Evolutionary conservation across 2,329 filamentous ascomycete genomes (phyloP).

Genomic region (Blastomyces emzantsi): DNA sequence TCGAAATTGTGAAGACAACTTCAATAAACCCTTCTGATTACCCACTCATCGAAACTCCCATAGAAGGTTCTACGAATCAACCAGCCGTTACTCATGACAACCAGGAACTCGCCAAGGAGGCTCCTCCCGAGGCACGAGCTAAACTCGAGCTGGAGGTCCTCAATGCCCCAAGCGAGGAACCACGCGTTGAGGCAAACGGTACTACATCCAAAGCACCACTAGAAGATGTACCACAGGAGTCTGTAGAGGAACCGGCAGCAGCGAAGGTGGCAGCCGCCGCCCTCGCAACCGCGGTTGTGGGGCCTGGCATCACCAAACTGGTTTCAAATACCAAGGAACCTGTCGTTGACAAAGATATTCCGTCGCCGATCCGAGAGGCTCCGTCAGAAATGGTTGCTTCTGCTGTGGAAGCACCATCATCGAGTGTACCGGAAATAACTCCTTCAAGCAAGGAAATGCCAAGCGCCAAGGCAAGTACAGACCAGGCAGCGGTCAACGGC

Average conservation of each 20-base stretch:
- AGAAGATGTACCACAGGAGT: constrained; percentile 3
- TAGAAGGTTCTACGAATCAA: neutral
- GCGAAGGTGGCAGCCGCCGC: neutral
- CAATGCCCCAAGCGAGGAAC: neutral
- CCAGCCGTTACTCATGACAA: neutral
- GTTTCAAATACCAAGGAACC: neutral
- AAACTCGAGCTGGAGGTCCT: neutral
- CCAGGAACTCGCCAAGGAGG: neutral
- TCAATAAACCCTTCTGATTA: neutral
- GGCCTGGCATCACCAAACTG: neutral
- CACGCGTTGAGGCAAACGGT: neutral
- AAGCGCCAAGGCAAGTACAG: neutral
- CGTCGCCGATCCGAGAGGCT: neutral
- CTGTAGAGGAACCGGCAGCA: neutral
- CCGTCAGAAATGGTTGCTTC: neutral
- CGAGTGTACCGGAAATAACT: neutral
- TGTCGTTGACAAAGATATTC: neutral
- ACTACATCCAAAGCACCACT: neutral
- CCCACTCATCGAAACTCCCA: neutral
- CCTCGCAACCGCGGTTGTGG: neutral
- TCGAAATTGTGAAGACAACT: neutral
- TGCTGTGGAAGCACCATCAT: neutral
- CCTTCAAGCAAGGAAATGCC: neutral
- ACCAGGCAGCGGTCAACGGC: neutral
- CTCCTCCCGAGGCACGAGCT: too few species aligned